Conservation (phyloP, 2,329 filamentous ascomycete species). For the Mollisia scopiformis region DNA sequence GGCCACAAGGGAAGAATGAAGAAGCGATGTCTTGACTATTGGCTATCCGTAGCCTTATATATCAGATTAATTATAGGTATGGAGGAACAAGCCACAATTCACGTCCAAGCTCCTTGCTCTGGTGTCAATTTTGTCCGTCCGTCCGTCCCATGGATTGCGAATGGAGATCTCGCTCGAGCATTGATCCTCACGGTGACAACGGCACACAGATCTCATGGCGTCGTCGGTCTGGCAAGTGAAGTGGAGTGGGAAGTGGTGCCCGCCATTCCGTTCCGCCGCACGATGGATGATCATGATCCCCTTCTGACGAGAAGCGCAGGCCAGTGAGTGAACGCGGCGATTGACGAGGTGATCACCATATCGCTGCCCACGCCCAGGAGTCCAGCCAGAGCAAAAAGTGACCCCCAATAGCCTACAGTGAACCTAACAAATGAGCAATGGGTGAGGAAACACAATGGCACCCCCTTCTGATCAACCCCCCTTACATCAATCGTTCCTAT, state of each 20-base stretch:
- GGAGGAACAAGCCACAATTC: neutral
- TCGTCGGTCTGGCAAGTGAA: too few relatives aligned
- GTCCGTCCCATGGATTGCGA: neutral
- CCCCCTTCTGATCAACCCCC: too few relatives aligned
- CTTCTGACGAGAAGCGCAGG: neutral
- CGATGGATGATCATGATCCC: constrained; percentile 16
- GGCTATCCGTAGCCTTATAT: neutral
- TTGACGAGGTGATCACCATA: too few relatives aligned
- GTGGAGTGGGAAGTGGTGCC: constrained; percentile 2
- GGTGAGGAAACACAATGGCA: too few relatives aligned
- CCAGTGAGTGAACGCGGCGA: too few relatives aligned
- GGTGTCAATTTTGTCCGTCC: too few relatives aligned
- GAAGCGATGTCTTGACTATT: neutral
- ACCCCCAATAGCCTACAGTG: too few relatives aligned
- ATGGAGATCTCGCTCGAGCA: neutral
- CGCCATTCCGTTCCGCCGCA: constrained; percentile 5
- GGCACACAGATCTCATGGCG: constrained; percentile 8
- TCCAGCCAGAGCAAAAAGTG: too few relatives aligned
- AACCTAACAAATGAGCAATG: too few relatives aligned
- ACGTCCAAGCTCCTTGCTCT: too few relatives aligned
- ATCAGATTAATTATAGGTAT: neutral
- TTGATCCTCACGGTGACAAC: constrained; percentile 1
- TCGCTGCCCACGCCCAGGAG: too few relatives aligned
- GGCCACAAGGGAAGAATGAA: neutral
- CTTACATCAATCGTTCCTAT: too few relatives aligned